Evolutionary conservation across 345 rosid genomes (phyloP), one percentile per base, ranked within the genome.

Genomic region (Psidium friedrichsthalianum): DNA sequence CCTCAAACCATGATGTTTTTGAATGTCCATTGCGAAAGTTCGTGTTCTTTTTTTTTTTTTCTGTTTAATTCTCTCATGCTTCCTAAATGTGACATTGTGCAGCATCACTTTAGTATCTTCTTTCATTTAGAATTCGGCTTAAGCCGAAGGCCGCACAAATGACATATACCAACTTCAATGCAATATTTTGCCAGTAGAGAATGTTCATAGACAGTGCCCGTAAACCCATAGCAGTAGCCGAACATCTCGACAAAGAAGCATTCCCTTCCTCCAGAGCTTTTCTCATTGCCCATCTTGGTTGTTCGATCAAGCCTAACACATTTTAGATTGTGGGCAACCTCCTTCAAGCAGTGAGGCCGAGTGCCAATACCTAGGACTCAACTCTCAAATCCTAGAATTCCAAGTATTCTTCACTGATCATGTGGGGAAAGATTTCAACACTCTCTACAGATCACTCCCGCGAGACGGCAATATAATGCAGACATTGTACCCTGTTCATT

Each of bases 391-490:
- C 8, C 78, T 56, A 2, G 87, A 86, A 29, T 85, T 84, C 86
- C 83, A 56, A 61, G 81, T 86, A 8, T 83, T 85, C 82, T 85
- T 88, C 69, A 86, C 59, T 20, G 87, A 86, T 61, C 88, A 84
- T 25, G 20, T 32, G 8, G 1, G 36, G 42, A 88, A 82, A 24
- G 85, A 84, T 76, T 88, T 84, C 85, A 82, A 86, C 74, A 51
- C 81, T 40, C 82, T 64, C 18, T 84, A 47, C 49, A 15, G 53
- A 36, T 29, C n/a, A 51, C 57, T 84, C 24, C 86, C 86, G 5
- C 21, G 5, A 16, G 56, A 8, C 8, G 82, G 8, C 5, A 11
- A 42, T 61, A 84, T 76, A 51, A 32, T 11, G 56, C 57, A 27
- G 86, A 2, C 2, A 49, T 57, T 5, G 0, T 56, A 29, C 86